A percentile compares a stretch with the other conserved stretches of the same genome.
Evolutionary conservation across 257 asterid genomes (phyloP).

Genomic region (Penstemon newberryi): DNA sequence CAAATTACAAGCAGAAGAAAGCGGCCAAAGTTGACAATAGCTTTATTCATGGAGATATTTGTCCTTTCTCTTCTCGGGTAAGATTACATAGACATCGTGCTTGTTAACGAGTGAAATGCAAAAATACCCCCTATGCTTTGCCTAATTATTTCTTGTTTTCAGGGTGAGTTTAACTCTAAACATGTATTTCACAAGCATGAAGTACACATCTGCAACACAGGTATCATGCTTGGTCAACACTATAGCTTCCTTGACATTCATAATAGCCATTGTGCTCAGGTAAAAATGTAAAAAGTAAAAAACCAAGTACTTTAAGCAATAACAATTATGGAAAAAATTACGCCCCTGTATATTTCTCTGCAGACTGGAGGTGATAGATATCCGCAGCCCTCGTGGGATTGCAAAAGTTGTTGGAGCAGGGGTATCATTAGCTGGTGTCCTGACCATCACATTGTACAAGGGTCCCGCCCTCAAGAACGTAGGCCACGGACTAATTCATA

Average conservation of each 20-base stretch:
- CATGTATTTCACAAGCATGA: constrained; percentile 69
- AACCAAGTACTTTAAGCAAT: not conserved
- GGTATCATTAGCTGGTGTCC: constrained; percentile 67
- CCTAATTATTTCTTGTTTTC: constrained; percentile 24
- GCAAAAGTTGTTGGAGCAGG: constrained; percentile 63
- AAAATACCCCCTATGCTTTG: not conserved
- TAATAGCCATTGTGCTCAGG: constrained; percentile 72
- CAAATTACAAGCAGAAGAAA: constrained; percentile 46
- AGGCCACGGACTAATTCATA: constrained; percentile 44
- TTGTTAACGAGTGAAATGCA: not conserved
- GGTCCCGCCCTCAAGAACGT: constrained; percentile 50
- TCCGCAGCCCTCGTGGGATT: constrained; percentile 51
- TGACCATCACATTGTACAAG: constrained; percentile 67
- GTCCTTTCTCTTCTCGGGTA: constrained; percentile 70
- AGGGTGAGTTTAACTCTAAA: constrained; percentile 71
- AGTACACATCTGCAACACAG: constrained; percentile 62
- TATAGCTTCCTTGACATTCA: constrained; percentile 65
- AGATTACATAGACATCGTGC: constrained; percentile 13
- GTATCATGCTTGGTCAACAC: constrained; percentile 69
- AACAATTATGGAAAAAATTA: not conserved
- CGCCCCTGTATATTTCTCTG: not conserved
- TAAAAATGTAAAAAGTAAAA: constrained; percentile 8
- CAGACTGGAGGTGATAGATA: constrained; percentile 64
- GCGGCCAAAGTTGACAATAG: constrained; percentile 58
- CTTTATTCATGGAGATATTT: constrained; percentile 52